phyloP scores from a whole-genome alignment of 2,329 filamentous ascomycete genomes.

The Cytospora piceicola region DNA sequence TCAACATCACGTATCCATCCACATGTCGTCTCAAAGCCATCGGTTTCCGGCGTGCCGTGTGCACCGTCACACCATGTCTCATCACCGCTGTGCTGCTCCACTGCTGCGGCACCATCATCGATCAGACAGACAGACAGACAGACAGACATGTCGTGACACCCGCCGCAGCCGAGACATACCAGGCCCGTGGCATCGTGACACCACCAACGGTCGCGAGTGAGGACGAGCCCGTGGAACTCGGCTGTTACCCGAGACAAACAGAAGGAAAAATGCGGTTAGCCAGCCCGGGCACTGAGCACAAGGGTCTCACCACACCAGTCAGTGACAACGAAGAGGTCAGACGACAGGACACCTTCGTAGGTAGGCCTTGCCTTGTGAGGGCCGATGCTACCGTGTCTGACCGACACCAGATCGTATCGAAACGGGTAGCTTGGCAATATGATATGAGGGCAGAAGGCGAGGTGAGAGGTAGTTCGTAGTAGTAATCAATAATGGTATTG shows the following conservation, averaged over 20 bases:
- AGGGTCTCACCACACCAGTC: neutral
- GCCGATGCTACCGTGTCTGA: no score
- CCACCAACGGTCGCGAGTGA: neutral
- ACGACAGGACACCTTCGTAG: neutral
- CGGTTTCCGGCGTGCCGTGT: neutral
- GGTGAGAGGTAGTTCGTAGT: neutral
- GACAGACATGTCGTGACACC: neutral
- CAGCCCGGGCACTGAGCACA: neutral
- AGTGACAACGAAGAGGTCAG: neutral
- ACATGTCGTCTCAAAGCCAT: neutral
- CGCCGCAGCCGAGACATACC: neutral
- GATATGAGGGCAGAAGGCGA: neutral
- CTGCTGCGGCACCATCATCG: neutral
- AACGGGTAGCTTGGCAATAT: neutral
- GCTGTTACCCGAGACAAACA: neutral
- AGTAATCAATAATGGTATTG: neutral
- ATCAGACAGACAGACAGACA: neutral
- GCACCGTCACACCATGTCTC: neutral
- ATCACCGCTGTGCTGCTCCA: neutral
- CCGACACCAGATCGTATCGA: neutral
- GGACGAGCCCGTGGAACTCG: neutral
- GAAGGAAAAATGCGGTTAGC: neutral
- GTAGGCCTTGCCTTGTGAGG: neutral
- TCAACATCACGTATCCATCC: neutral
- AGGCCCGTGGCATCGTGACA: neutral